Conservation (phyloP, 805 yeast species). For the Diddensiella caesifluorescens region DNA sequence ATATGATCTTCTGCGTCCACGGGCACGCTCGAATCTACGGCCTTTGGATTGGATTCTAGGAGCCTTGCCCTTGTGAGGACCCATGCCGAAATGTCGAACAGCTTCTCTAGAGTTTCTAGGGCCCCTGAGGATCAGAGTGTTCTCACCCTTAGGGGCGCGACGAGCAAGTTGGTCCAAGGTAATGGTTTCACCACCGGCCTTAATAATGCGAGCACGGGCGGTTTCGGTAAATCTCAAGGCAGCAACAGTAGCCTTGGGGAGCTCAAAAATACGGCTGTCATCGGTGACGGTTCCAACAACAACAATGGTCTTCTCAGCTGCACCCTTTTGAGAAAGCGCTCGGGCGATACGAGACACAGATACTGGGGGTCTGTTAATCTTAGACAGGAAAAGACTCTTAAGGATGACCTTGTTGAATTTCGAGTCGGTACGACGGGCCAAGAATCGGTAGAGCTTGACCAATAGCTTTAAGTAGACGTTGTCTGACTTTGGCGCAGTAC, state of each 20-base stretch:
- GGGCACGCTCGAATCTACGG: conserved; percentile 99
- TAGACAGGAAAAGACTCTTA: conserved; percentile 91
- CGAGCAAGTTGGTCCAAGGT: conserved; percentile 98
- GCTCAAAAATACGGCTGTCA: conserved; percentile 86
- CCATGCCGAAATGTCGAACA: conserved; percentile 99
- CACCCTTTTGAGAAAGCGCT: conserved; percentile 76
- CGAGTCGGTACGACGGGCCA: conserved; percentile 98
- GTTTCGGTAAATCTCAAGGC: conserved; percentile 99
- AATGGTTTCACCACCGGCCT: conserved; percentile 99
- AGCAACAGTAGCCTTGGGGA: conserved; percentile 97
- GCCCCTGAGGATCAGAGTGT: conserved; percentile 97
- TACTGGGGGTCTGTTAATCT: conserved; percentile 99
- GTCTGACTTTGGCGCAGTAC: conserved; percentile 99
- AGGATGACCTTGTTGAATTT: conserved; percentile 98
- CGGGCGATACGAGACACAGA: conserved; percentile 87
- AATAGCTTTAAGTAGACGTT: conserved; percentile 97
- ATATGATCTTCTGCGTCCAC: conserved; percentile 99
- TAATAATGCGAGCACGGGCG: conserved; percentile 94
- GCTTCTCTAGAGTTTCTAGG: conserved; percentile 99
- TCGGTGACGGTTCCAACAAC: conserved; percentile 99
- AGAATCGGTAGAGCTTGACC: conserved; percentile 97
- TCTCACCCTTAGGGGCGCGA: conserved; percentile 99
- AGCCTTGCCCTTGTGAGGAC: conserved; percentile 99
- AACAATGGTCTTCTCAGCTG: conserved; percentile 87
- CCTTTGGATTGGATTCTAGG: conserved; percentile 97